A percentile compares a stretch with the other conserved stretches of the same genome.
These are phyloP conservation scores for Microdochium nivale DNA, from an alignment of 2,329 filamentous ascomycete species.

Conservation along the genomic window DNA sequence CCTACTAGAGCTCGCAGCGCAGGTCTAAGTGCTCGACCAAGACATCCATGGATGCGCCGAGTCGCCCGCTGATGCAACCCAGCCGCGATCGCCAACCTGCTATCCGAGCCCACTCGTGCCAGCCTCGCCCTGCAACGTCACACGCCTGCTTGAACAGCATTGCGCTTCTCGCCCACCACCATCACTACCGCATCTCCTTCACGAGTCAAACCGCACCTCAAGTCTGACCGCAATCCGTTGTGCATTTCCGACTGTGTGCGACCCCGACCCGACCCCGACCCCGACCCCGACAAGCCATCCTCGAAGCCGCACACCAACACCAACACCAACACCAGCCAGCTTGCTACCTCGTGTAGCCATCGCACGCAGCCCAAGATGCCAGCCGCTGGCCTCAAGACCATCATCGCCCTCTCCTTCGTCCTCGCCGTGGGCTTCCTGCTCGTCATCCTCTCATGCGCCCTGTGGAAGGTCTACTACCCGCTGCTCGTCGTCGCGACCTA, in stretches of 20 bases:
- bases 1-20: background rate
- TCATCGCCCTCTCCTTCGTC: constrained; percentile 97
- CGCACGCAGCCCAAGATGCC: constrained; percentile 36
- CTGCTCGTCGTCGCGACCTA: constrained; percentile 95
- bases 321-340: constrained; percentile 1
- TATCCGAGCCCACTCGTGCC: background rate
- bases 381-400: constrained; percentile 93
- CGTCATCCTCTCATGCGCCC: constrained; percentile 92
- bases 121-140: background rate
- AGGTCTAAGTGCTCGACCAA: too few species aligned
- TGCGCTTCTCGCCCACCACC: background rate
- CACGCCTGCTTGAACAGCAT: background rate
- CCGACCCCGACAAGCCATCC: background rate
- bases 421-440: constrained; percentile 98
- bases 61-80: background rate
- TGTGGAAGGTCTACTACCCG: constrained; percentile 91
- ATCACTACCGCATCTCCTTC: background rate
- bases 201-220: too few species aligned
- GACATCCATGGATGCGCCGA: background rate
- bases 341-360: background rate
- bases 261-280: too few species aligned
- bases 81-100: background rate
- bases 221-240: too few species aligned
- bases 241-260: too few species aligned
- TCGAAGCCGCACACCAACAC: background rate